Evolutionary conservation across 2,329 filamentous ascomycete species (phyloP), one percentile per base, ranked within the genome.

Genomic region (Xylariaceae sp.): DNA sequence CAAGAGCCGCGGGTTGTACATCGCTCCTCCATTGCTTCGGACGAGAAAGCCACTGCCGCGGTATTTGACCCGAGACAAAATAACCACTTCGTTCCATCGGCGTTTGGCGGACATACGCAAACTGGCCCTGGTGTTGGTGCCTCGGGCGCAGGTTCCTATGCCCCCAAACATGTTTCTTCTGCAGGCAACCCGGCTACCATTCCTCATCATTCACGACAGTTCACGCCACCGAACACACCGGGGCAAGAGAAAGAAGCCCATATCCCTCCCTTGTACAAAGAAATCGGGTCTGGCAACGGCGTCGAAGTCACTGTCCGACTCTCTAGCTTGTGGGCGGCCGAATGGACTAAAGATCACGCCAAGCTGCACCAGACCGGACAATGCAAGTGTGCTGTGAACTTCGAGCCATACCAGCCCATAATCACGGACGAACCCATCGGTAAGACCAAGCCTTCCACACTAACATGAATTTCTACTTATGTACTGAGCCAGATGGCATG

Each of bases 301-400:
- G 48, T 59, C 2, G 59, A 53, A 4, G 63, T 71, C 4, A 37
- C 66, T 0, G 60, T 74, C 27, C 71, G 73, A 1, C 62, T 73
- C 8, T 45, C 65, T 0, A 70, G 72, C 48, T 59, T 73, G n/a
- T 77, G 69, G 52, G 73, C 68, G 1, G 71, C 69, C 3, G 75
- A 77, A 56, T 77, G 75, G 75, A 55, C 67, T 2, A 53, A 54
- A 0, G 75, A 77, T 58, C 75, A 77, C 59, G 65, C 67, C 9
- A 53, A 57, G 15, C 66, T 70, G 4, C 75, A 77, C 59, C 48
- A 60, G 3, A 46, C 37, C 3, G 73, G 73, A 3, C 55, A 53
- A 6, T 77, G 75, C 60, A 26, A 53, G 11, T 77, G 75, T 53
- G 49, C 51, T 3, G 63, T 69, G 0, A 60, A 65, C 11, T 75